These are phyloP conservation scores for Butyriboletus appendiculatus DNA, from an alignment of 1,284 basidiomycete species.

Conservation along the genomic window DNA sequence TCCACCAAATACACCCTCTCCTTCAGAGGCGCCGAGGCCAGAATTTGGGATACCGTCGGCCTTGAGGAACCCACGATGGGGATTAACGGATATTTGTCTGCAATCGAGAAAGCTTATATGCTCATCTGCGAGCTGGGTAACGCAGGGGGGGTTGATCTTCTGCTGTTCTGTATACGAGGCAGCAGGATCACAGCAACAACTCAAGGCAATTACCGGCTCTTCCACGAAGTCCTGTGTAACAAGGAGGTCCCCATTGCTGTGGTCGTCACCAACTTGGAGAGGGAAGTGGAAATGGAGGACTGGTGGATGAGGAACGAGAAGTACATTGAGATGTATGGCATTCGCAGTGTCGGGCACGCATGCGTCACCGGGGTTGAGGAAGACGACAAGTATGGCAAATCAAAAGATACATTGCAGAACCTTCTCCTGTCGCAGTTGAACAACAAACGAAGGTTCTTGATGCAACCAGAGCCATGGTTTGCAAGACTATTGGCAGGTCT, in stretches of 20 bases:
- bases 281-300: slow-evolving; percentile 37
- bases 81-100: slow-evolving; percentile 29
- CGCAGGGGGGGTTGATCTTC: slow-evolving; percentile 36
- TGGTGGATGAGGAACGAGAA: slow-evolving; percentile 41
- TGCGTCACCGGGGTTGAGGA: slow-evolving; percentile 42
- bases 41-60: slow-evolving; percentile 43
- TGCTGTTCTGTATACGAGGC: slow-evolving; percentile 42
- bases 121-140: slow-evolving; percentile 35
- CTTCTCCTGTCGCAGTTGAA: slow-evolving; percentile 22
- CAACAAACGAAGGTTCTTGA: slow-evolving; percentile 21
- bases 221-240: slow-evolving; percentile 37
- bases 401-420: slow-evolving; percentile 12
- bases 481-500: slow-evolving; percentile 25
- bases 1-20: slow-evolving; percentile 23
- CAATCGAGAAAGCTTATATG: slow-evolving; percentile 37
- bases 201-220: slow-evolving; percentile 40
- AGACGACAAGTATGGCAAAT: slow-evolving; percentile 29
- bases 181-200: slow-evolving; percentile 37
- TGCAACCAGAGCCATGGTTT: slow-evolving; percentile 30
- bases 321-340: slow-evolving; percentile 33
- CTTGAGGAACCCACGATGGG: slow-evolving; percentile 39
- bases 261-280: slow-evolving; percentile 42
- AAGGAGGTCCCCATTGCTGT: slow-evolving; percentile 39
- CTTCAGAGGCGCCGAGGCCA: slow-evolving; percentile 9
- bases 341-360: slow-evolving; percentile 35